These are phyloP conservation scores for Chenopodium berlandieri DNA, from an alignment of 148 eudicot genomes.

Conservation along the genomic window DNA sequence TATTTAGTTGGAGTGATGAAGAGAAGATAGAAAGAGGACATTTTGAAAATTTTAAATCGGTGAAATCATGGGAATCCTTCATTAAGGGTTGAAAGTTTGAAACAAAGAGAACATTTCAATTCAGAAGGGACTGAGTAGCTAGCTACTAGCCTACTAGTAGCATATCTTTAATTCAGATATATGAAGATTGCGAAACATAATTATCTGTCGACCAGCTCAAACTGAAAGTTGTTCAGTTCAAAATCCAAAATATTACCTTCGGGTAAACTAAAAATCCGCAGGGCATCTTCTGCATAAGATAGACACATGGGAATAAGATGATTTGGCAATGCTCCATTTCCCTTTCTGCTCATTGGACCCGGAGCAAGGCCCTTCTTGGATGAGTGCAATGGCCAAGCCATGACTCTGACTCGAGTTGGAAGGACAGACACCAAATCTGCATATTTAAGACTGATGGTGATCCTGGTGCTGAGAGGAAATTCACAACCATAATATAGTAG, in stretches of 20 bases:
- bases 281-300: slow-evolving; percentile 79
- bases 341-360: slow-evolving; percentile 34
- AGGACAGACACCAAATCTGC: slow-evolving; percentile 74
- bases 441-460: slow-evolving; percentile 78
- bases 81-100: no score
- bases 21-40: no score
- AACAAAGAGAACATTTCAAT: no score
- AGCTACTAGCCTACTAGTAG: no score
- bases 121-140: no score
- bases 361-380: slow-evolving; percentile 38
- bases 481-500: slow-evolving; percentile 9
- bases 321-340: slow-evolving; percentile 38
- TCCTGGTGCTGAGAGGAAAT: slow-evolving; percentile 53
- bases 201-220: background rate
- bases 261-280: slow-evolving; percentile 76
- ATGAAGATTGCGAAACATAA: background rate
- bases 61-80: no score
- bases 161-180: background rate
- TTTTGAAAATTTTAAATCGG: no score
- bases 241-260: slow-evolving; percentile 53
- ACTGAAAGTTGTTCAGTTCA: background rate
- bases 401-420: slow-evolving; percentile 75
- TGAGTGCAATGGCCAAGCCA: slow-evolving; percentile 80
- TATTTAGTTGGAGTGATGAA: no score
- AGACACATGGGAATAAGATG: slow-evolving; percentile 65